phyloP scores from a whole-genome alignment of 176 grass and related monocot genomes.

The Elymus sibiricus region DNA sequence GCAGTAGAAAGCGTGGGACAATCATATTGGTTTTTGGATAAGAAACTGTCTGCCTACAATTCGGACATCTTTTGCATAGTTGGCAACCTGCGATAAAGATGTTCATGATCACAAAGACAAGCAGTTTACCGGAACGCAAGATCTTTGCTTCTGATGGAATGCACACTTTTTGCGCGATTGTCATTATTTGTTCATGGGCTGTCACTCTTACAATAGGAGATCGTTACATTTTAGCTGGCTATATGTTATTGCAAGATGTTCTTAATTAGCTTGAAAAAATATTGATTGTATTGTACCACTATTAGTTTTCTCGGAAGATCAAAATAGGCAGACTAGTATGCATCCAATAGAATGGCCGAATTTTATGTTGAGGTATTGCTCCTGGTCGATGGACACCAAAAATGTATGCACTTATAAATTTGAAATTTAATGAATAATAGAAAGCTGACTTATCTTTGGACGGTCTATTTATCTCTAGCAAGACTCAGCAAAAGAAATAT shows the following conservation, averaged over 20 bases:
- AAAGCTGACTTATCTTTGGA: no score
- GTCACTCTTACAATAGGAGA: background rate
- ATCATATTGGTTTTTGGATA: conserved; percentile 26
- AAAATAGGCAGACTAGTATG: background rate
- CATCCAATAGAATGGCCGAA: background rate
- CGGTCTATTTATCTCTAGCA: background rate
- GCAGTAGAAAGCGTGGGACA: conserved; percentile 17
- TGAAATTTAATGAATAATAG: no score
- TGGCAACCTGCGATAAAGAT: conserved; percentile 14
- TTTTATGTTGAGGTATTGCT: conserved; percentile 12
- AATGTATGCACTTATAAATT: background rate
- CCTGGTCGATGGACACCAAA: background rate
- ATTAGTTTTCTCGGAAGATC: background rate
- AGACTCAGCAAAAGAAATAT: conserved; percentile 12
- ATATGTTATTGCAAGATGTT: background rate
- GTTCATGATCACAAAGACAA: conserved; percentile 8
- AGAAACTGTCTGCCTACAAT: conserved; percentile 10
- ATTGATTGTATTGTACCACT: background rate
- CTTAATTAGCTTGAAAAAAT: conserved; percentile 25
- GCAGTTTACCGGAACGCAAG: background rate
- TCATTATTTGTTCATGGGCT: background rate
- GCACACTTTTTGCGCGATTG: background rate
- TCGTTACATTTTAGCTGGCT: background rate
- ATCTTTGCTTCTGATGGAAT: conserved; percentile 13
- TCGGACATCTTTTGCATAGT: conserved; percentile 16